Conservation (phyloP, 306 rosid genomes). For the Prunus davidiana region DNA sequence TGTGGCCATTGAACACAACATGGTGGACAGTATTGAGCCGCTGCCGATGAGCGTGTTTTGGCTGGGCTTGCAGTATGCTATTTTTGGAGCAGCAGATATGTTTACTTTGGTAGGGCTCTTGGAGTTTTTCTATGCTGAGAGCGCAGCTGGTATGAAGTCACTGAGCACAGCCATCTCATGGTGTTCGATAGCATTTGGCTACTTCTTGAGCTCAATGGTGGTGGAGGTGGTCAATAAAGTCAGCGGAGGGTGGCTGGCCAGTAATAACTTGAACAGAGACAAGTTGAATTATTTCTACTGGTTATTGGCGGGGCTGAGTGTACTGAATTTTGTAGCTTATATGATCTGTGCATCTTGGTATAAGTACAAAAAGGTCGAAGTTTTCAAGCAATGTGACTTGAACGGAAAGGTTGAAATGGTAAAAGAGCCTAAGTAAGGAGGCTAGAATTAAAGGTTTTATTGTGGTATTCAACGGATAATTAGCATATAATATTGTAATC, state of each 20-base stretch:
- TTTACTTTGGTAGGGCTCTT: constrained; percentile 59
- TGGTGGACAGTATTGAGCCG: constrained; percentile 56
- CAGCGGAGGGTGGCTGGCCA: constrained; percentile 73
- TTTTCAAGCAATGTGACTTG: constrained; percentile 23
- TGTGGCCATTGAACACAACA: constrained; percentile 45
- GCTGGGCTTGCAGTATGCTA: constrained; percentile 64
- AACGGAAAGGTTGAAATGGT: constrained; percentile 18
- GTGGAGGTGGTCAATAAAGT: constrained; percentile 69
- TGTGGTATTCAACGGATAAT: not conserved
- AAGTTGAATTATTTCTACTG: constrained; percentile 61
- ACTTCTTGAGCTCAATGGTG: constrained; percentile 47
- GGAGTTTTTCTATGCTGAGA: constrained; percentile 85
- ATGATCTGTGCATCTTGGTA: constrained; percentile 64
- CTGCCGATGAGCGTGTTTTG: constrained; percentile 78
- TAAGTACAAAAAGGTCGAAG: constrained; percentile 61
- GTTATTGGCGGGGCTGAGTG: constrained; percentile 50
- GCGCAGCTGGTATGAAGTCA: constrained; percentile 57
- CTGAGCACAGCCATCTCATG: constrained; percentile 43
- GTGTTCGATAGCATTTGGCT: constrained; percentile 41
- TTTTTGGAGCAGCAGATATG: constrained; percentile 74
- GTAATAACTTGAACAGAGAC: constrained; percentile 66
- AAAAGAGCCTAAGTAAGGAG: not conserved
- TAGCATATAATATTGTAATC: not conserved
- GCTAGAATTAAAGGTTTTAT: not conserved
- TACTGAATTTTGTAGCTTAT: constrained; percentile 51